Base-by-base conservation (phyloP, 306 rosid species). In the Dryas octopetala region DNA sequence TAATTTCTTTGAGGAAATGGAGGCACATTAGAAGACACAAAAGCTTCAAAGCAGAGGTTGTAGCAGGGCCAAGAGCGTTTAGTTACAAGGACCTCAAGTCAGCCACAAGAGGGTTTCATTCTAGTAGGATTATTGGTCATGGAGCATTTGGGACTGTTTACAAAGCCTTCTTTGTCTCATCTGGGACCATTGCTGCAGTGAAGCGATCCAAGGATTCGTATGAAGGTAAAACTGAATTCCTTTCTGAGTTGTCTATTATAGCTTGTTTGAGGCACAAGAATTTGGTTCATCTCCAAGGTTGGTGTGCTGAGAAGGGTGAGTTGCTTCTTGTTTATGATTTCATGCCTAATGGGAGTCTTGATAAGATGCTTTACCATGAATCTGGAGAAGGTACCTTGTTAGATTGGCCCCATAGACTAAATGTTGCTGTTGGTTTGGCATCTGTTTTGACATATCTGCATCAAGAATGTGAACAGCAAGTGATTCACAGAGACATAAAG, bases 71-170 rank as follows among this genome's bases (percentile, higher is more conserved):
- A 3, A 89, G 87, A 67, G 90, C 89, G 76, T 93, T 91, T 64
- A 67, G 79, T 59, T 91, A 89, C 77, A 88, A 74, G 74, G 97
- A 87, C 60, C 78, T 93, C 48, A 93, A 83, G 62, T 53, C 59
- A 1, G 90, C 98, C 32, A 89, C 93, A 0, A 88, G 83, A 50
- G 93, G 89, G 73, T 93, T 93, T 83, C 97, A 93, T 80, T 71
- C 95, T 1, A 88, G 82, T 17, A 82, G 97, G 75, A 84, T 89
- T 19, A 71, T 93, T 9, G 97, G 93, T 17, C 83, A 91, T 16
- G 98, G 98, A 7, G 92, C 98, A 0, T 93, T 93, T 48, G 97
- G 97, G 59, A 90, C 98, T 0, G 97, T 93, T 2, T 93, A 91
- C 76, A 93, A 91, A 76, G 98, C 96, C 1, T 82, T 86, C 71